Base-by-base conservation (phyloP, 352 stramenopile genomes). In the Phytophthora pinifolia region DNA sequence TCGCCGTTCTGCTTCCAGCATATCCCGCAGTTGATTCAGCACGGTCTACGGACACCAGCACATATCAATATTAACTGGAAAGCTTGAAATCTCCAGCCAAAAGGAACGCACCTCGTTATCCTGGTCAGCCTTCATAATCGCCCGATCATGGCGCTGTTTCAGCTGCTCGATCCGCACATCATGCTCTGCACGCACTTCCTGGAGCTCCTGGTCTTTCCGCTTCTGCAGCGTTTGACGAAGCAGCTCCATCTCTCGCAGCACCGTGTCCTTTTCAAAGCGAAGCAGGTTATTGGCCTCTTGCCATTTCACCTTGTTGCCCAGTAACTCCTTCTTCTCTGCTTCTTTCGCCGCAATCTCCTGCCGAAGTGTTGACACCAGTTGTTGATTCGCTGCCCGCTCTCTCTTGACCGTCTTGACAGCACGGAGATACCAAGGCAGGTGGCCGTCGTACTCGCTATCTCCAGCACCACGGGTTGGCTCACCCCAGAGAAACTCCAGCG, bases 251-350 rank as follows among this genome's bases (percentile, higher is more conserved):
- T 91, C 80, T 22, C 75, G 76, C 9, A 74, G 44, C 13, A 83
- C 9, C 2, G 80, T 88, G 13, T 88, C 80, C 46, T 88, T 89
- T 45, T 91, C 80, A 52, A 91, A 89, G 15, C 65, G 49, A 30
- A 91, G 58, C 36, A 85, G 58, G 29, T 74, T 77, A n/a, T 73
- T 74, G 4, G 59, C 48, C 37, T 91, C 72, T 17, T 86, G 69
- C 13, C 83, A 63, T 18, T 79, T 64, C 14, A 39, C 6, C 18
- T 66, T 76, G 10, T 39, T 69, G 39, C 69, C 53, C 17, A 64
- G 32, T 6, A 76, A 15, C 14, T 62, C 47, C 4, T 68, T 57
- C 7, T 67, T 66, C n/a, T 78, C 62, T 8, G 48, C 34, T 20
- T 65, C 46, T 42, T 69, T 65, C 6, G 35, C 41, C 14, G 56